A percentile compares a stretch with the other conserved stretches of the same genome.
Evolutionary conservation across 805 yeast genomes (phyloP).

Genomic region (Lipomyces anomalus): DNA sequence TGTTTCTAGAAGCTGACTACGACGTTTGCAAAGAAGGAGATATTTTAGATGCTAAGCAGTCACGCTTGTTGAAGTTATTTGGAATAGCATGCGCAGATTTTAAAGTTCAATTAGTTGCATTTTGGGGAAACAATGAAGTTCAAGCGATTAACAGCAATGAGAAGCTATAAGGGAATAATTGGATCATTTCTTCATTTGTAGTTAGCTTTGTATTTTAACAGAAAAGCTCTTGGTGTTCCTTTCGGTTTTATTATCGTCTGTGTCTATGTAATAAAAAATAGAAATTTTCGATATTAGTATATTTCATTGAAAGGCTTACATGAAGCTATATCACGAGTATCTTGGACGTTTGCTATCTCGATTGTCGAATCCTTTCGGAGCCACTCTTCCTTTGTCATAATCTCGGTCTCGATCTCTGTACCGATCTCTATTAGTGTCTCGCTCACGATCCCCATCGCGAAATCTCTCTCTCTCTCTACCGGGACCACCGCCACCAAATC

Average conservation of each 20-base stretch:
- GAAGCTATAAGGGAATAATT: too few species aligned
- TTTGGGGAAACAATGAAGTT: constrained; percentile 51
- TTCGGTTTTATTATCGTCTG: not conserved
- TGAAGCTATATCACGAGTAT: constrained; percentile 3
- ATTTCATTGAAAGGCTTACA: too few species aligned
- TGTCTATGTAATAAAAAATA: too few species aligned
- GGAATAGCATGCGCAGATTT: constrained; percentile 93
- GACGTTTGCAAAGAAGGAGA: constrained; percentile 78
- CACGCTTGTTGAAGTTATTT: constrained; percentile 85
- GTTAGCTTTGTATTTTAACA: not conserved
- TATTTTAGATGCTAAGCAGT: constrained; percentile 79
- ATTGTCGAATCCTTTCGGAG: too few species aligned
- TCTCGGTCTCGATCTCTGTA: constrained; percentile 16
- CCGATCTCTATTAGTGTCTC: constrained; percentile 10
- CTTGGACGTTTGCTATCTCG: constrained; percentile 16
- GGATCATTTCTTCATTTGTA: too few species aligned
- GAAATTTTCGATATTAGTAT: too few species aligned
- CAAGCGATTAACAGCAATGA: constrained; percentile 12
- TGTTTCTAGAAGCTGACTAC: constrained; percentile 67
- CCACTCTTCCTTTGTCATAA: too few species aligned
- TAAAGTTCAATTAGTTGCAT: constrained; percentile 73
- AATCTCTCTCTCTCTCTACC: too few species aligned
- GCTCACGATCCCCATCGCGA: constrained; percentile 15
- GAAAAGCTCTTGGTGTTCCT: not conserved
- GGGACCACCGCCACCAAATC: constrained; percentile 25